Evolutionary conservation across 768 basidiomycete species (phyloP), one percentile per base, ranked within the genome.

Genomic region (Pleurotus cornucopiae): DNA sequence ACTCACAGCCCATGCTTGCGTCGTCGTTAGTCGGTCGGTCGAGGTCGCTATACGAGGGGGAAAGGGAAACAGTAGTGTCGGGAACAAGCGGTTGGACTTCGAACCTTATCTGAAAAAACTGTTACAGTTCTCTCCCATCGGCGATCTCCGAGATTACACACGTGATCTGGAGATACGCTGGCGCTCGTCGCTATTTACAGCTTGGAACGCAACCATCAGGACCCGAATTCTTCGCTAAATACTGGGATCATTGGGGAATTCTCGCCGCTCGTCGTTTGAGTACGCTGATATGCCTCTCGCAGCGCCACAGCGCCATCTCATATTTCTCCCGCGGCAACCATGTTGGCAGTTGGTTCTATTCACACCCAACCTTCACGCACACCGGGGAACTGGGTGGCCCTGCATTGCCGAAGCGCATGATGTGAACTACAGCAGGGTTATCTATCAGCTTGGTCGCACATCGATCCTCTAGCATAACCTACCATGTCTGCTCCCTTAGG

Each of bases 1-100:
- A 88, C 89, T 66, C 83, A 88, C 89, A 91, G 82, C 89, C 89
- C 89, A 91, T 91, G 79, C 76, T 86, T 77, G 79, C 73, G 68
- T 82, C 78, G 76, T 77, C 73, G 77, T 78, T 74, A 76, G 39
- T 53, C 34, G 39, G 51, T 53, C 51, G 49, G 49, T 51, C 49
- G 49, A 38, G 51, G 51, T 53, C 51, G 51, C n/a, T 37, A 25
- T 53, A 69, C 75, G 69, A 68, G 69, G 63, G 61, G 63, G 67
- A 57, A 60, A 63, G 62, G 62, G 69, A 65, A 64, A 56, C 65
- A 61, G 60, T 60, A 62, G 57, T 43, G 38, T 61, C 57, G 58
- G 59, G 40, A 56, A 48, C 59, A 51, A 46, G 58, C 56, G 56
- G 46, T 38, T 57, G 62, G 60, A 57, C 61, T 62, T 66, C 69